Base-by-base conservation (phyloP, 2,329 filamentous ascomycete species). In the Neodidymelliopsis sp. region DNA sequence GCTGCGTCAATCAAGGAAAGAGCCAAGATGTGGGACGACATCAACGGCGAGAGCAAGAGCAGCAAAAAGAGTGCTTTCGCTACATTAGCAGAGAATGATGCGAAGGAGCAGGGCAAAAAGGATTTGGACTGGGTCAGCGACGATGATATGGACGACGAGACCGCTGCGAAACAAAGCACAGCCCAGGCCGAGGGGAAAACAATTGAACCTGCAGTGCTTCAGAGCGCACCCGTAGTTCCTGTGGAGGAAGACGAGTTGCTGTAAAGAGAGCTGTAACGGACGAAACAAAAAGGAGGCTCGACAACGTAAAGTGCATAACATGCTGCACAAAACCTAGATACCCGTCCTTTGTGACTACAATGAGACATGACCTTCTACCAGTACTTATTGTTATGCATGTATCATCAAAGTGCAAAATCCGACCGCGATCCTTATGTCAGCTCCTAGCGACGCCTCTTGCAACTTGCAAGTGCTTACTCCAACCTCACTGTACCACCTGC, bases 1-100 rank as follows among this genome's bases (percentile, higher is more conserved):
- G 77, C 72, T 24, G 80, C 77, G 62, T 73, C 62, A 28, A 73
- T 83, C 27, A 77, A 78, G 53, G 76, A 76, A 42, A 73, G 81
- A 55, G 74, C 73, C 9, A 74, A 73, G 60, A 60, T 67, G 4
- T 75, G 72, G 73, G 71, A 74, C 18, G 64, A 71, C 4, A 49
- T 74, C 10, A 74, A 75, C 52, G 64, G 48, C 2, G 62, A 62
- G 24, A 57, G 49, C 18, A 35, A 10, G 16, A 59, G 49, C 38
- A 54, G 44, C 31, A 66, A 47, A 49, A 57, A 49, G 33, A 40
- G 61, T 40, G 51, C 46, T 0, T 56, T 67, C 41, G 63, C 48
- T 13, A 52, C 27, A 20, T 31, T 60, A 15, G 62, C 56, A 11
- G 51, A 49, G 23, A 28, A 54, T 15, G 54, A 48, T 9, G 56